These are phyloP conservation scores for Phytopythium helicoides DNA, from an alignment of 352 stramenopile genomes.

Conservation along the genomic window DNA sequence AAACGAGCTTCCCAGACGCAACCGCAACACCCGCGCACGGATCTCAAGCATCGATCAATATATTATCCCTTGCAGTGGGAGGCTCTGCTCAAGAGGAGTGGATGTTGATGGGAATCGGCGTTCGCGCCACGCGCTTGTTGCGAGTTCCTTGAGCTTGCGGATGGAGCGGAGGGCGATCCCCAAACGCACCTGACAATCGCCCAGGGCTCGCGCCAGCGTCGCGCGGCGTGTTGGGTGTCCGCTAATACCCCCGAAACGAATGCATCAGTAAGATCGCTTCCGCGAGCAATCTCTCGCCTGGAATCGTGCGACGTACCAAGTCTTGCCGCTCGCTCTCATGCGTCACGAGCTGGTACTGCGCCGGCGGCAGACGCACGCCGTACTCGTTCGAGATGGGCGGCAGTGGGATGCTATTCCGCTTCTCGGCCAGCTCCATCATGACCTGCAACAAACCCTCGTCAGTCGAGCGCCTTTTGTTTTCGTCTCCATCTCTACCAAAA, in stretches of 20 bases:
- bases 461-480: conserved; percentile 2
- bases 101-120: conserved; percentile 66
- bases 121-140: conserved; percentile 74
- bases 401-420: conserved; percentile 75
- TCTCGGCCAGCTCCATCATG: conserved; percentile 86
- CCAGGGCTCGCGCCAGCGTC: conserved; percentile 1
- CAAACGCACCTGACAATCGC: background rate
- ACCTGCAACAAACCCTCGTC: conserved; percentile 26
- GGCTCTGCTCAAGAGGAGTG: conserved; percentile 14
- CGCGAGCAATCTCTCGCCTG: too few relatives aligned
- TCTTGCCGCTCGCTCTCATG: conserved; percentile 70
- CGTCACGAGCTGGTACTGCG: conserved; percentile 69
- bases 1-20: too few relatives aligned
- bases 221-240: conserved; percentile 2
- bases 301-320: conserved; percentile 20
- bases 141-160: conserved; percentile 51
- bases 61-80: background rate
- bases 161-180: conserved; percentile 36
- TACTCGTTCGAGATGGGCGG: conserved; percentile 83
- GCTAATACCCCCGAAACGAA: background rate
- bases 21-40: background rate
- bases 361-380: conserved; percentile 66
- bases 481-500: too few relatives aligned
- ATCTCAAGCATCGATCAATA: background rate
- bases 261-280: background rate